Percentiles rank a stretch among this genome's conserved stretches.
Evolutionary conservation across 2,329 filamentous ascomycete genomes (phyloP).

Genomic region (Fusarium succisae): DNA sequence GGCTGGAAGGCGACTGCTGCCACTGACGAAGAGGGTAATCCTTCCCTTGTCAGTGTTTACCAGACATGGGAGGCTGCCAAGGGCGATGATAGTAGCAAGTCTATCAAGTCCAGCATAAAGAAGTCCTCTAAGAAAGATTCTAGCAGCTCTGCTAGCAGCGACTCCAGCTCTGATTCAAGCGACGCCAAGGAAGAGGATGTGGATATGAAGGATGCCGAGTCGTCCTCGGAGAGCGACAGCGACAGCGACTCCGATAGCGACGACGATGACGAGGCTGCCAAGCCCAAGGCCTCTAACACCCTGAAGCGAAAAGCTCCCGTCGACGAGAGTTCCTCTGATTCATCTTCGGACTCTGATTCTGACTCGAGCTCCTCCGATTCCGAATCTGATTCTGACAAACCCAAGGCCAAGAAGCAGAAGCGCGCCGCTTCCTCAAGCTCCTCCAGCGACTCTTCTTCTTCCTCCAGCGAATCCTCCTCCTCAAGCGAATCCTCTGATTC

Average conservation of each 20-base stretch:
- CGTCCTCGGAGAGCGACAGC: slow-evolving; percentile 48
- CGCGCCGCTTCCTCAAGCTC: slow-evolving; percentile 38
- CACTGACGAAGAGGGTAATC: slow-evolving; percentile 32
- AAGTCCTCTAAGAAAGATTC: slow-evolving; percentile 31
- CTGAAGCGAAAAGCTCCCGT: slow-evolving; percentile 55
- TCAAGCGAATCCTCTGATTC: slow-evolving; percentile 44
- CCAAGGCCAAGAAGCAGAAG: slow-evolving; percentile 63
- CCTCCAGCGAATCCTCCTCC: slow-evolving; percentile 18
- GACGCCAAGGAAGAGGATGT: slow-evolving; percentile 52
- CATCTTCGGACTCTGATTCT: slow-evolving; percentile 50
- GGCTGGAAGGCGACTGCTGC: slow-evolving; percentile 52
- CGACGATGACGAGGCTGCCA: slow-evolving; percentile 37
- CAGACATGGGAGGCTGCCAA: slow-evolving; percentile 57
- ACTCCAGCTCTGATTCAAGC: slow-evolving; percentile 39
- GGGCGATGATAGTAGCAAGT: slow-evolving; percentile 24
- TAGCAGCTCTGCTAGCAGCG: slow-evolving; percentile 34
- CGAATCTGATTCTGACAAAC: slow-evolving; percentile 52
- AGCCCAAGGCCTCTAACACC: slow-evolving; percentile 39
- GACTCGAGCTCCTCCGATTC: slow-evolving; percentile 30
- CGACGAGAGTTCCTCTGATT: slow-evolving; percentile 47
- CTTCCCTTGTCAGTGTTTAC: slow-evolving; percentile 61
- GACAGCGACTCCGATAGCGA: slow-evolving; percentile 39
- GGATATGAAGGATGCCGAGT: slow-evolving; percentile 58
- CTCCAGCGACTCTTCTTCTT: slow-evolving; percentile 21
- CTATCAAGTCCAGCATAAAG: slow-evolving; percentile 35